phyloP scores from a whole-genome alignment of 805 yeast species.

The Candida andamanensis region DNA sequence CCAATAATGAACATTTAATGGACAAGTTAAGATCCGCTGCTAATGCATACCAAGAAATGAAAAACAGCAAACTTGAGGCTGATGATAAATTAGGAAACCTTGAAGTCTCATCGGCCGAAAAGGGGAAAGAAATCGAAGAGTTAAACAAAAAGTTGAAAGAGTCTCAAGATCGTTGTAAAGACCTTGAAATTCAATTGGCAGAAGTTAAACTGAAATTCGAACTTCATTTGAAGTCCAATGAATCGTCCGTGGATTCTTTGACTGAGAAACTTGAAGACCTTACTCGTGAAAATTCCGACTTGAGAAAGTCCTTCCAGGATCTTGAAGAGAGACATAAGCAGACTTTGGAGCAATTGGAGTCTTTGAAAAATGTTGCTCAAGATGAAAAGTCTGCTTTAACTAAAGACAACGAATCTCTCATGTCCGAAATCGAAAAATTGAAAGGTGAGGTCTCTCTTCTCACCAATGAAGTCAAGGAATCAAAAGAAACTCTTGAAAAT shows the following conservation, averaged over 20 bases:
- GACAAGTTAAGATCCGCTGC: conserved; percentile 40
- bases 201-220: too few species aligned
- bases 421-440: conserved; percentile 1
- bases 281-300: too few species aligned
- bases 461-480: neutral
- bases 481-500: neutral
- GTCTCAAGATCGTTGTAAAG: conserved; percentile 6
- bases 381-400: conserved; percentile 3
- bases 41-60: conserved; percentile 27
- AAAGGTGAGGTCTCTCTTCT: too few species aligned
- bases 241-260: too few species aligned
- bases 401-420: too few species aligned
- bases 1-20: conserved; percentile 31
- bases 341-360: too few species aligned
- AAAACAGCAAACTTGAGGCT: conserved; percentile 13
- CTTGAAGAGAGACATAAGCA: too few species aligned
- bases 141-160: conserved; percentile 4
- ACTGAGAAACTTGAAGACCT: too few species aligned
- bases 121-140: conserved; percentile 11
- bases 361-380: too few species aligned
- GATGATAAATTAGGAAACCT: conserved; percentile 13
- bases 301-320: too few species aligned
- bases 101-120: conserved; percentile 12
- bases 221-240: too few species aligned
- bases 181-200: too few species aligned